A percentile compares a stretch with the other conserved stretches of the same genome.
These are phyloP conservation scores for Hemerocallis citrina DNA, from an alignment of 106 monocot species.

Conservation along the genomic window DNA sequence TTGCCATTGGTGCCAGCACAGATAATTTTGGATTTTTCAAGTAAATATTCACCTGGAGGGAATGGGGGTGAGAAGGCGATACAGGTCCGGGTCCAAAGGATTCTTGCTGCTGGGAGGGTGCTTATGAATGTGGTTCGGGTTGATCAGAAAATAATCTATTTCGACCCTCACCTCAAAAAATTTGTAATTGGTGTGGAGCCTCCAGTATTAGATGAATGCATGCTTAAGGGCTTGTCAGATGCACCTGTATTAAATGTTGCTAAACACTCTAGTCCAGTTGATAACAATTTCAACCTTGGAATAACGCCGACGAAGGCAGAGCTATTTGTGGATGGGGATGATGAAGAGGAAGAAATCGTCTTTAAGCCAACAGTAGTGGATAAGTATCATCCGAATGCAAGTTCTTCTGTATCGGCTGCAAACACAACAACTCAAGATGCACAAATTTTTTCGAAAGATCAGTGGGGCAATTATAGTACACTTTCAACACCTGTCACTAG, in stretches of 20 bases:
- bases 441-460: constrained; percentile 11
- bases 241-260: constrained; percentile 6
- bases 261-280: constrained; percentile 19
- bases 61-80: constrained; percentile 61
- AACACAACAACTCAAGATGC: background rate
- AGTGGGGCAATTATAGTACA: constrained; percentile 14
- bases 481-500: constrained; percentile 16
- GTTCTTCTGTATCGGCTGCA: background rate
- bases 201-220: constrained; percentile 15
- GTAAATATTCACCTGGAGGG: constrained; percentile 40
- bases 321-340: constrained; percentile 33
- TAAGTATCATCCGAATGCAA: constrained; percentile 12
- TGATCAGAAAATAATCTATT: constrained; percentile 55
- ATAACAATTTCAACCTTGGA: constrained; percentile 9
- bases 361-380: constrained; percentile 66
- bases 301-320: constrained; percentile 9
- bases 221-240: constrained; percentile 3
- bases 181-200: constrained; percentile 50
- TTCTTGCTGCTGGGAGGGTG: constrained; percentile 69
- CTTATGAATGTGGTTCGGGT: constrained; percentile 49
- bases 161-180: constrained; percentile 51
- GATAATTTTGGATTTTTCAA: constrained; percentile 85
- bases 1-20: constrained; percentile 76
- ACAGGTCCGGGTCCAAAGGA: constrained; percentile 63
- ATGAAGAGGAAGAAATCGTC: constrained; percentile 79